These are phyloP conservation scores for Cercospora sesami DNA, from an alignment of 2,329 filamentous ascomycete genomes.

Conservation along the genomic window DNA sequence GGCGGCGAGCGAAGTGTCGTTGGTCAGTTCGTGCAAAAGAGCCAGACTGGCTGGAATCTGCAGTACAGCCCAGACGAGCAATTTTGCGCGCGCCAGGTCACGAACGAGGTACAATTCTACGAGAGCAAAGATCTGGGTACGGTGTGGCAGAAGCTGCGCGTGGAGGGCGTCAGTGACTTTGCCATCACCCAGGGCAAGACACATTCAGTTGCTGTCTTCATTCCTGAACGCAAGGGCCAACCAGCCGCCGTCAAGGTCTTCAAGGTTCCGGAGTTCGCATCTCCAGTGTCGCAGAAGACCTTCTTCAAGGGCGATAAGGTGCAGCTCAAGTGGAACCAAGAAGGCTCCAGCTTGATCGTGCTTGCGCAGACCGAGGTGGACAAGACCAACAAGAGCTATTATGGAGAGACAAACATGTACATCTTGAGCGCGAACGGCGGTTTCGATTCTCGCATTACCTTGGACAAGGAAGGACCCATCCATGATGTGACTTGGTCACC, in stretches of 20 bases:
- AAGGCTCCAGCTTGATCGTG: conserved; percentile 88
- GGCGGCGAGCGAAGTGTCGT: conserved; percentile 69
- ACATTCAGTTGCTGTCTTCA: conserved; percentile 89
- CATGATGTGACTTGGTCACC: conserved; percentile 99
- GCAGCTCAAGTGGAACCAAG: conserved; percentile 94
- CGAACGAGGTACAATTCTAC: conserved; percentile 98
- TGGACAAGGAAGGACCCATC: conserved; percentile 95
- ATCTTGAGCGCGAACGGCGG: conserved; percentile 86
- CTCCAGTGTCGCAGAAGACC: conserved; percentile 90
- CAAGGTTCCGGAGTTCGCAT: conserved; percentile 82
- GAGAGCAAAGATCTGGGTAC: conserved; percentile 79
- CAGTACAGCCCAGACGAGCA: conserved; percentile 94
- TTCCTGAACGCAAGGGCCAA: conserved; percentile 90
- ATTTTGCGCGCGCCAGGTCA: conserved; percentile 89
- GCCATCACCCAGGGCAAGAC: conserved; percentile 85
- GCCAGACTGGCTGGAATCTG: conserved; percentile 92
- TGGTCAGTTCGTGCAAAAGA: conserved; percentile 92
- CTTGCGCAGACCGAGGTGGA: conserved; percentile 97
- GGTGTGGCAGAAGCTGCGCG: conserved; percentile 92
- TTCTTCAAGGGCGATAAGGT: conserved; percentile 99
- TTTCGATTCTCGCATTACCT: conserved; percentile 79
- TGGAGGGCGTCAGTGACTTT: conserved; percentile 88
- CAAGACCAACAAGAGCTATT: conserved; percentile 98
- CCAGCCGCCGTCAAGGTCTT: conserved; percentile 92
- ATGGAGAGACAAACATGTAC: conserved; percentile 96